Evolutionary conservation across 495 filamentous ascomycete species (phyloP), one percentile per base, ranked within the genome.

Genomic region (Trichoderma reesei): DNA sequence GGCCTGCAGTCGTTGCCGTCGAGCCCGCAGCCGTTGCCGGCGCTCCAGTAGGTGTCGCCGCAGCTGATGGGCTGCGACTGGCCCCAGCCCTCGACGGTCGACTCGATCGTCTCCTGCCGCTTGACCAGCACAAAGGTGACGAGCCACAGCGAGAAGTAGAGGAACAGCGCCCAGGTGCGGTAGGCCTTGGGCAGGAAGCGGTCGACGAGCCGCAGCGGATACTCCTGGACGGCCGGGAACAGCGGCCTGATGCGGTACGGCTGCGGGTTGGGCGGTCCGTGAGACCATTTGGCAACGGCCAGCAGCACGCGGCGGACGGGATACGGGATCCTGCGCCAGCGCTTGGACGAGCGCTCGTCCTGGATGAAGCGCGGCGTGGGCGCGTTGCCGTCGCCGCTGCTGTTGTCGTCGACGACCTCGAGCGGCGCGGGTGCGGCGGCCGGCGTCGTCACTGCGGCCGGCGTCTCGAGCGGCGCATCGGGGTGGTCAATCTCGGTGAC

Each of bases 1-100:
- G 91, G 91, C n/a, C 88, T 84, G 72, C 91, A 96, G 65, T 85
- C 76, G 59, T 86, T 85, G 14, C 91, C 91, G 67, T 96, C 84
- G 9, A 94, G 68, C 5, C 91, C 91, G 71, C 91, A 96, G 36
- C 78, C 76, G 64, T 92, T 92, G 42, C 85, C 86, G 56, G 80
- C 76, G 20, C 75, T 73, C 90, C 90, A 92, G 63, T 74, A 80
- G n/a, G 75, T 72, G 62, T 81, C 78, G n/a, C 81, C 77, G 68
- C 90, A 95, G 5, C 88, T 83, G 13, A 95, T 85, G 16, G 80
- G 78, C 60, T 80, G 73, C 3, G 90, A 87, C 63, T 73, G 77
- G 1, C 87, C 89, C 73, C 86, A 91, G 3, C 85, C 88, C 46
- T 83, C 79, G 64, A 94, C 86, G 65, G 88, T 83, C 16, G 83